These are phyloP conservation scores for Saccharomycopsis schoenii DNA, from an alignment of 805 yeast species.

Conservation along the genomic window DNA sequence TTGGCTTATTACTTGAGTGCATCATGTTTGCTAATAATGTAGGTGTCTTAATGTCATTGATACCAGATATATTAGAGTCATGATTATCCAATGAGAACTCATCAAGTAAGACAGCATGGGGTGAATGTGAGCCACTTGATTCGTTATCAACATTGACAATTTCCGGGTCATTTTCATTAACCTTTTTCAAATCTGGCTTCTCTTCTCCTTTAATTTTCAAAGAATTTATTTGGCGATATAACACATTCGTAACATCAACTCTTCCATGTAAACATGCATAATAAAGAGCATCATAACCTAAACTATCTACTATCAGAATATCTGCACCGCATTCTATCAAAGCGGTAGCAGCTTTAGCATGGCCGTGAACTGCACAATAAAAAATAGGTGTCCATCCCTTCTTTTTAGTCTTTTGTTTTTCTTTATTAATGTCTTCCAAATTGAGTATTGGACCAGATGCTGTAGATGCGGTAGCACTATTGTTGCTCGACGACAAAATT, in stretches of 20 bases:
- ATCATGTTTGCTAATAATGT: neutral
- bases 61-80: neutral
- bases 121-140: neutral
- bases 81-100: neutral
- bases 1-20: neutral
- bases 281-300: conserved; percentile 69
- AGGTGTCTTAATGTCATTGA: neutral
- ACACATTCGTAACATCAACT: conserved; percentile 63
- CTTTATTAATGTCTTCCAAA: neutral
- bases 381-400: conserved; percentile 78
- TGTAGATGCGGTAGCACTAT: neutral
- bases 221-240: conserved; percentile 28
- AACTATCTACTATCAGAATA: conserved; percentile 60
- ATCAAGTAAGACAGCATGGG: neutral
- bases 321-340: conserved; percentile 69
- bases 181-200: neutral
- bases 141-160: neutral
- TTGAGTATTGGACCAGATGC: neutral
- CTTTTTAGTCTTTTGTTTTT: conserved; percentile 34
- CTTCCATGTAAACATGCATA: conserved; percentile 95
- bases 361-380: conserved; percentile 84
- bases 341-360: conserved; percentile 55
- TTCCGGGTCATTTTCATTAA: neutral
- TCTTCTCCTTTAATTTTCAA: neutral
- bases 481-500: neutral